These are phyloP conservation scores for Annona cherimola DNA, from an alignment of 164 flowering plant species.

Conservation along the genomic window DNA sequence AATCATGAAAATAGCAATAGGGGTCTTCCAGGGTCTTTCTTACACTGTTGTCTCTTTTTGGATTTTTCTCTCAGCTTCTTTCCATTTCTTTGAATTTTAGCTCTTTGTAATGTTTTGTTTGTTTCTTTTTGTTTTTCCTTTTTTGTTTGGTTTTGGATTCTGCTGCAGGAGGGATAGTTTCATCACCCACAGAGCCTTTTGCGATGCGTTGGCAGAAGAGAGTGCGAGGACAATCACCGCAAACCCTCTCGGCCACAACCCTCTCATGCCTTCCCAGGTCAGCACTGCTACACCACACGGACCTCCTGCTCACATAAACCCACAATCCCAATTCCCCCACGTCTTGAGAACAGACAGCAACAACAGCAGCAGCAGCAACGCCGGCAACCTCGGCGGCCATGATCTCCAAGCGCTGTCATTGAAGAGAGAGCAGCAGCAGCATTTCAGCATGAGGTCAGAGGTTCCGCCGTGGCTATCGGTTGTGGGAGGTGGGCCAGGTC, in stretches of 20 bases:
- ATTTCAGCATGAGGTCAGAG: constrained; percentile 25
- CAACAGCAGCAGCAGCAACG: constrained; percentile 10
- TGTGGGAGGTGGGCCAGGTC: constrained; percentile 18
- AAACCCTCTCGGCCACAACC: constrained; percentile 4
- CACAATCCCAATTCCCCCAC: constrained; percentile 24
- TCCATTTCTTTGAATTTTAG: background rate
- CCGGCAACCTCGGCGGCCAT: constrained; percentile 5
- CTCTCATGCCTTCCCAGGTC: constrained; percentile 25
- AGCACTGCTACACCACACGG: constrained; percentile 10
- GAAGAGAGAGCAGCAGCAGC: constrained; percentile 35
- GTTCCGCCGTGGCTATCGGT: constrained; percentile 59
- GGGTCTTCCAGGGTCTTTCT: constrained; percentile 1
- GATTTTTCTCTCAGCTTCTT: background rate
- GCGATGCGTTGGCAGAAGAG: constrained; percentile 94
- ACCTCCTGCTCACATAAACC: constrained; percentile 13
- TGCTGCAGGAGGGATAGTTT: constrained; percentile 88
- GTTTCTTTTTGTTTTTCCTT: background rate
- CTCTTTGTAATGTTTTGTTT: background rate
- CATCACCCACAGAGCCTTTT: constrained; percentile 93
- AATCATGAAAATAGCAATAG: background rate
- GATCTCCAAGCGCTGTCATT: constrained; percentile 31
- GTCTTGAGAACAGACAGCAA: background rate
- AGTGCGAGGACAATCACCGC: constrained; percentile 50
- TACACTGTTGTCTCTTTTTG: background rate
- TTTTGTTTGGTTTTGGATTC: background rate